Evolutionary conservation across 208 protist species (phyloP).

Genomic region (Leishmania amazonensis): DNA sequence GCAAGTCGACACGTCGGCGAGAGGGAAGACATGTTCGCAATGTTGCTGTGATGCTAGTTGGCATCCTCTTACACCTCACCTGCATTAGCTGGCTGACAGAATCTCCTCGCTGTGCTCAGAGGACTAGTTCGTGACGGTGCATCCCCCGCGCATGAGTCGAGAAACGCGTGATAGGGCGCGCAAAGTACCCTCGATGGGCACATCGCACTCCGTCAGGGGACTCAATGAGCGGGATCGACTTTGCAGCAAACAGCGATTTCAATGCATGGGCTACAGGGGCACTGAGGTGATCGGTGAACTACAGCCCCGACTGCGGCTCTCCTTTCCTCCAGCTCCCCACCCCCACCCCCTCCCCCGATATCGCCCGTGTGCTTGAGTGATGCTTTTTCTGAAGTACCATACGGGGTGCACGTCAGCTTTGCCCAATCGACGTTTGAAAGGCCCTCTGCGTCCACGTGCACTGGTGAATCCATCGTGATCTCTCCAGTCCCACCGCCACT

Average conservation of each 20-base stretch:
- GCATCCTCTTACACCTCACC: neutral
- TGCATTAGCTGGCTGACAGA: neutral
- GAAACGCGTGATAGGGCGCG: neutral
- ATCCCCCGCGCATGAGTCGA: neutral
- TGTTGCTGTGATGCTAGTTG: neutral
- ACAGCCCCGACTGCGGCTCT: neutral
- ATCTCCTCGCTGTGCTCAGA: neutral
- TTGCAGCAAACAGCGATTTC: neutral
- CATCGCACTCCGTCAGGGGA: neutral
- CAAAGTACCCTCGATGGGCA: neutral
- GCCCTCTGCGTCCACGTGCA: neutral
- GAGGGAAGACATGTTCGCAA: too few relatives aligned
- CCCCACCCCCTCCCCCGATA: too few relatives aligned
- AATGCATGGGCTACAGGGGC: neutral
- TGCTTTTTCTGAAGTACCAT: neutral
- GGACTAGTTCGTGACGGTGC: too few relatives aligned
- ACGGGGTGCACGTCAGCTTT: neutral
- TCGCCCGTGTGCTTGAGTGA: neutral
- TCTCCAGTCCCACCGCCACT: neutral
- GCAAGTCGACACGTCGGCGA: neutral
- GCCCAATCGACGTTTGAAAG: neutral
- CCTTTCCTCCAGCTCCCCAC: neutral
- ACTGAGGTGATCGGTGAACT: neutral
- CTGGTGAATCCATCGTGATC: neutral
- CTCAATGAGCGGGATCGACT: neutral